Percentiles rank a stretch among this genome's conserved stretches.
Evolutionary conservation across 1,284 basidiomycete genomes (phyloP).

Genomic region (Grifola frondosa): DNA sequence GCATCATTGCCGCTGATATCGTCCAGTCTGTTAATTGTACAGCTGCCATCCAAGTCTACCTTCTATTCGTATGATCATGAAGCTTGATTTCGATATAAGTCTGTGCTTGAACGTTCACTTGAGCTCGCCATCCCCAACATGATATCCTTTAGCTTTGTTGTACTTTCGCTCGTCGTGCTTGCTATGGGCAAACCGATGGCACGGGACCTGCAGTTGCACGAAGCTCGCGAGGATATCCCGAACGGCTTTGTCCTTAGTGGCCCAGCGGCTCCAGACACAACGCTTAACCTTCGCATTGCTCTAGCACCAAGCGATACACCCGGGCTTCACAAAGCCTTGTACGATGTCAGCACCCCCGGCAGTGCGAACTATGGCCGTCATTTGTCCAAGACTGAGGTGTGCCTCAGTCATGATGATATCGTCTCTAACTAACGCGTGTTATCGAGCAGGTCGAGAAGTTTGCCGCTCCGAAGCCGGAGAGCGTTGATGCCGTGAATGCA

Average conservation of each 20-base stretch:
- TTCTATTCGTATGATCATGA: no score
- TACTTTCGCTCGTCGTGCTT: no score
- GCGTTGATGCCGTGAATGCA: slow-evolving; percentile 35
- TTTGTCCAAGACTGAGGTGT: slow-evolving; percentile 35
- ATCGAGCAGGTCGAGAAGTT: slow-evolving; percentile 37
- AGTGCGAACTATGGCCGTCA: slow-evolving; percentile 33
- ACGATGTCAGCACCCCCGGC: slow-evolving; percentile 35
- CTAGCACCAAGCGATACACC: slow-evolving; percentile 34
- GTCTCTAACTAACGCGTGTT: not conserved
- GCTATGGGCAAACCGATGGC: slow-evolving; percentile 27
- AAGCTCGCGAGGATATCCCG: slow-evolving; percentile 27
- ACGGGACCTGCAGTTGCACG: slow-evolving; percentile 32
- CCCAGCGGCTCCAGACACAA: slow-evolving; percentile 26
- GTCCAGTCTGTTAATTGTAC: no score
- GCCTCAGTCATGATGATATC: not conserved
- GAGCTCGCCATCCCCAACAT: no score
- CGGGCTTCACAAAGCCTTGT: slow-evolving; percentile 38
- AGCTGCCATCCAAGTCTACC: no score
- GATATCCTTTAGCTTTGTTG: no score
- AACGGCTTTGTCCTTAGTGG: slow-evolving; percentile 28
- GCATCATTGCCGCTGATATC: no score
- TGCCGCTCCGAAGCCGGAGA: slow-evolving; percentile 36
- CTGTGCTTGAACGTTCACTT: no score
- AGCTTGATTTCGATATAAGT: no score
- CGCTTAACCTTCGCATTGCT: slow-evolving; percentile 34